Conservation (phyloP, 805 yeast species). For the Blastobotrys chiropterorum region DNA sequence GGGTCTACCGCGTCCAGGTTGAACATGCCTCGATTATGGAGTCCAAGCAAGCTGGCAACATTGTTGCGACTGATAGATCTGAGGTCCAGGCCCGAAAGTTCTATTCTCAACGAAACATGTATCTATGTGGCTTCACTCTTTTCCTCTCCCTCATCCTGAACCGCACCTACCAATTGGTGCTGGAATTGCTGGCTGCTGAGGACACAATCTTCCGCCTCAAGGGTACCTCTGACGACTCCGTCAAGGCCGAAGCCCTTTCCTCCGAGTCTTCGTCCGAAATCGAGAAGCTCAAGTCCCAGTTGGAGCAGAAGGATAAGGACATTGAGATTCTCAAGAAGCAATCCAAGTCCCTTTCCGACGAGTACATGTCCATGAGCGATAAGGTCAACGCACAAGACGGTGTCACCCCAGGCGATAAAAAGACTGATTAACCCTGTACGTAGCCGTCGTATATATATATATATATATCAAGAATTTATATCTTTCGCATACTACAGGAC, state of each 20-base stretch:
- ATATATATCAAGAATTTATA: conserved; percentile 1
- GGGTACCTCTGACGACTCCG: conserved; percentile 20
- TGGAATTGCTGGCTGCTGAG: conserved; percentile 36
- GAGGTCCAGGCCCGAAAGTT: conserved; percentile 88
- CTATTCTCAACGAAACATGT: conserved; percentile 94
- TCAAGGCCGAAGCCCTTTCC: conserved; percentile 23
- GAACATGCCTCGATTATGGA: conserved; percentile 45
- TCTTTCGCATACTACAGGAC: background rate
- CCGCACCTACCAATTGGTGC: conserved; percentile 54
- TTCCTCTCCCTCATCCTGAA: conserved; percentile 80
- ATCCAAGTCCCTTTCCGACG: conserved; percentile 56
- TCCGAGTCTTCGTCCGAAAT: conserved; percentile 37
- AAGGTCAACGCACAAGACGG: conserved; percentile 29
- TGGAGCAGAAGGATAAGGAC: conserved; percentile 57
- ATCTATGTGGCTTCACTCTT: conserved; percentile 90
- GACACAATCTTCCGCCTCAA: conserved; percentile 42
- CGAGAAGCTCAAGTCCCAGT: conserved; percentile 42
- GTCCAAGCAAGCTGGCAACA: conserved; percentile 22
- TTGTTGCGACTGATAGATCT: conserved; percentile 49
- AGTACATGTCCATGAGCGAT: conserved; percentile 48
- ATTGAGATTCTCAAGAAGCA: conserved; percentile 66
- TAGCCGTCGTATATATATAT: background rate
- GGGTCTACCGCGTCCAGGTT: conserved; percentile 58
- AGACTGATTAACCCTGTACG: conserved; percentile 23
- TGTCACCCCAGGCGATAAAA: conserved; percentile 22